A percentile compares a stretch with the other conserved stretches of the same genome.
Evolutionary conservation across 2,329 filamentous ascomycete genomes (phyloP).

Genomic region (Penicillium sp.): DNA sequence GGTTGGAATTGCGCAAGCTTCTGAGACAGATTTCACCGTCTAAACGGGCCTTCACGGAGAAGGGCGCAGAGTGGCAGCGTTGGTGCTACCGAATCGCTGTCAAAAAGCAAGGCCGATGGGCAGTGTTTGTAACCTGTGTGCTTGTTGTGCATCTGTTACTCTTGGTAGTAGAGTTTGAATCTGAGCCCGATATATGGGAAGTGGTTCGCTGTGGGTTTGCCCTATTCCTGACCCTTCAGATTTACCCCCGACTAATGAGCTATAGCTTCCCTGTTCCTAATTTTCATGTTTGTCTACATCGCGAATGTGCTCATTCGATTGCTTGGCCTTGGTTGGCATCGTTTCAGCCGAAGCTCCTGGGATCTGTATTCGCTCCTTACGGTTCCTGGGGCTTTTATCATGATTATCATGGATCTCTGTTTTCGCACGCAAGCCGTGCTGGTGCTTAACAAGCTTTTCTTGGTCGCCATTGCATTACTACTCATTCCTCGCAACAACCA

Average conservation of each 20-base stretch:
- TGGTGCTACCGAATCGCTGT: conserved; percentile 95
- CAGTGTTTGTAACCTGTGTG: conserved; percentile 69
- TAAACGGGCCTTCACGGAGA: conserved; percentile 77
- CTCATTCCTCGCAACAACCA: conserved; percentile 96
- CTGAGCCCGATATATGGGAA: conserved; percentile 67
- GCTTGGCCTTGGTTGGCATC: conserved; percentile 80
- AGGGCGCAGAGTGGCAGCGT: conserved; percentile 70
- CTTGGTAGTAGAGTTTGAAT: conserved; percentile 78
- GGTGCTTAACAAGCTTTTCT: conserved; percentile 86
- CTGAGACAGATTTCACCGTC: conserved; percentile 90
- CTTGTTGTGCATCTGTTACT: conserved; percentile 78
- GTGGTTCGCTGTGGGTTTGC: conserved; percentile 51
- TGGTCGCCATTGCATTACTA: conserved; percentile 81
- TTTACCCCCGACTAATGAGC: conserved; percentile 18
- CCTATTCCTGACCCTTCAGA: neutral
- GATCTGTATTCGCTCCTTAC: conserved; percentile 80
- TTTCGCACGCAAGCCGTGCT: conserved; percentile 56
- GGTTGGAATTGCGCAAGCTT: conserved; percentile 89
- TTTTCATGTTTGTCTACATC: conserved; percentile 75
- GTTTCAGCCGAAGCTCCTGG: conserved; percentile 91
- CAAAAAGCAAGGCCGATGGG: conserved; percentile 90
- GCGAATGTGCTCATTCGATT: conserved; percentile 78
- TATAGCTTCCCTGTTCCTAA: conserved; percentile 66
- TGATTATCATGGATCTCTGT: conserved; percentile 66
- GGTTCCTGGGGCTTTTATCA: conserved; percentile 73